Evolutionary conservation across 108 stramenopile species (phyloP).

Genomic region (Pseudonitzschia pungens): DNA sequence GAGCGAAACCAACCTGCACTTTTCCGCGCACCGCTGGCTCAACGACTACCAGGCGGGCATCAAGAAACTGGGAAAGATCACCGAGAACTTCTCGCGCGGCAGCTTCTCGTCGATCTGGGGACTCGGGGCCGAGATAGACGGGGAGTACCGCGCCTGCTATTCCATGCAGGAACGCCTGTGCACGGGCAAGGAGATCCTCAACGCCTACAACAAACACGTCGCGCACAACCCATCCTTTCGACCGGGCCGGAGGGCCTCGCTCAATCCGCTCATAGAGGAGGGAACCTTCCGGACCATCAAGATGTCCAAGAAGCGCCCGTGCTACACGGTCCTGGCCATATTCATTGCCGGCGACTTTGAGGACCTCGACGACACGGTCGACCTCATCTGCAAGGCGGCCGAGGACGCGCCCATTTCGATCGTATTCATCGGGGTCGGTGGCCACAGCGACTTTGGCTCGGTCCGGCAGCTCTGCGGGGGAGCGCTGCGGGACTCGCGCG

Average conservation of each 20-base stretch:
- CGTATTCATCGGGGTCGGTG: conserved; percentile 75
- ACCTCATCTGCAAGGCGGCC: conserved; percentile 49
- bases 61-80: conserved; percentile 58
- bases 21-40: conserved; percentile 34
- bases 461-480: conserved; percentile 27
- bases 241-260: conserved; percentile 65
- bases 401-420: conserved; percentile 72
- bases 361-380: conserved; percentile 71
- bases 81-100: conserved; percentile 59
- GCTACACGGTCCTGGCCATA: conserved; percentile 66
- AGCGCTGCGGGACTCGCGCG: conserved; percentile 36
- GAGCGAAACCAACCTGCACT: conserved; percentile 56
- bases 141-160: conserved; percentile 38
- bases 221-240: conserved; percentile 43
- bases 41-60: conserved; percentile 85
- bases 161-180: conserved; percentile 36
- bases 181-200: conserved; percentile 58
- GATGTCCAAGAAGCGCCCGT: conserved; percentile 31
- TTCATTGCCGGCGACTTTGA: conserved; percentile 86
- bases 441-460: conserved; percentile 58
- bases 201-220: conserved; percentile 66
- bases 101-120: conserved; percentile 82
- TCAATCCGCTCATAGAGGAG: conserved; percentile 53
- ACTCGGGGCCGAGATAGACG: conserved; percentile 83
- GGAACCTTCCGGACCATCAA: conserved; percentile 58